Evolutionary conservation across 2,329 filamentous ascomycete genomes (phyloP), one percentile per base, ranked within the genome.

Genomic region (Talaromyces sp.): DNA sequence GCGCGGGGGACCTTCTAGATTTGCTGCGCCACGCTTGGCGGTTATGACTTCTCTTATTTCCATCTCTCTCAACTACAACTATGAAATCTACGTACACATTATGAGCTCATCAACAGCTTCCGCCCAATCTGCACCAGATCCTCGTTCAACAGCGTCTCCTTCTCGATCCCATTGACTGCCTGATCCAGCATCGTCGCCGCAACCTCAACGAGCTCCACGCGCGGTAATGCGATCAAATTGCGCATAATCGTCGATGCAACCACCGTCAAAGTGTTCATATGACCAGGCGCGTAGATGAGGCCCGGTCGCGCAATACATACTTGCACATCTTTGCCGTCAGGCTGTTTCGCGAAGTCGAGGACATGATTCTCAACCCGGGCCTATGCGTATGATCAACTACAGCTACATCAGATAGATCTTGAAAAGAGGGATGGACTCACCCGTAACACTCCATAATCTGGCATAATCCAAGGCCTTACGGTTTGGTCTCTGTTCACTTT

Each of bases 331-430:
- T 62, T 69, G 2, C 75, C 77, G 1, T 75, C 68, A n/a, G 78
- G 74, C 9, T 81, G 68, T 22, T 75, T 69, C 2, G 80, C 80
- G 22, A 77, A 79, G 1, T 74, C 74, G 3, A 84, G 74, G 3
- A 85, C 72, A 19, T 73, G 70, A 8, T 69, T 78, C 67, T 85
- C 84, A 0, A 79, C 77, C 48, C 82, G 77, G 7, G 83, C 83
- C 83, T 85, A 37, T n/a, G 57, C 1, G 43, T 72, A 82, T 64
- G 7, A 24, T 37, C 33, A 57, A 24, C 5, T 24, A 57, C 50
- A 35, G 13, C 2, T 19, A 19, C 24, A 35, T 14, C 14, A 54
- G 6, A 35, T n/a, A 31, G 5, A 31, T 31, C 24, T 14, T 35
- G 27, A 31, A n/a, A 39, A 39, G 27, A 19, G 19, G 1, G 33